Percentiles rank a stretch among this genome's conserved stretches.
phyloP scores from a whole-genome alignment of 1,284 basidiomycete genomes.

The Apiotrichum gamsii region DNA sequence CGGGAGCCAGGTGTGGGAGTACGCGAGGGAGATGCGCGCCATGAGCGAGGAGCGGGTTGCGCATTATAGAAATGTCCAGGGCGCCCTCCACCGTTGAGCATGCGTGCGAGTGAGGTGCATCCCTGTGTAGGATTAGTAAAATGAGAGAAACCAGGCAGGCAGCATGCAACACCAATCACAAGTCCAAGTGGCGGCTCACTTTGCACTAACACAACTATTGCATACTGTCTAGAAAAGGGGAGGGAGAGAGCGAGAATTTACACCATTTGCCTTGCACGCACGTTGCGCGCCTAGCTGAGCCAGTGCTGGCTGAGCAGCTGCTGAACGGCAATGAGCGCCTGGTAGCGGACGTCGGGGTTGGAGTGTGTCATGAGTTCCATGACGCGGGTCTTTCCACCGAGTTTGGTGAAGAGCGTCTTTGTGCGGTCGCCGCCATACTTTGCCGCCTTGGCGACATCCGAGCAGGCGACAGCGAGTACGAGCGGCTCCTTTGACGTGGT shows the following conservation, averaged over 20 bases:
- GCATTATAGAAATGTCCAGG: conserved; percentile 55
- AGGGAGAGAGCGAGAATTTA: too few relatives aligned
- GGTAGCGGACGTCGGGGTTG: conserved; percentile 84
- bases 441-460: conserved; percentile 90
- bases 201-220: too few relatives aligned
- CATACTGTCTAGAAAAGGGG: too few relatives aligned
- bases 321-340: conserved; percentile 61
- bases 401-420: conserved; percentile 78
- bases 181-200: too few relatives aligned
- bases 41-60: conserved; percentile 72
- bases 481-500: conserved; percentile 64
- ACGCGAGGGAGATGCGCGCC: conserved; percentile 91
- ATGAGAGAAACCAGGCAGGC: too few relatives aligned
- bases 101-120: too few relatives aligned
- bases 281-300: background rate
- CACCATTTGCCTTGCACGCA: too few relatives aligned
- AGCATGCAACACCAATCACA: too few relatives aligned
- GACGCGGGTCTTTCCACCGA: conserved; percentile 80
- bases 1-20: conserved; percentile 70
- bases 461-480: conserved; percentile 79
- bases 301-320: conserved; percentile 44
- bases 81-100: conserved; percentile 25
- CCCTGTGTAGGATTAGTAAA: too few relatives aligned
- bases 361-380: conserved; percentile 92
- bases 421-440: conserved; percentile 75